These are phyloP conservation scores for Paraurostyla sp. DNA, from an alignment of 73 alveolate species.

Conservation along the genomic window DNA sequence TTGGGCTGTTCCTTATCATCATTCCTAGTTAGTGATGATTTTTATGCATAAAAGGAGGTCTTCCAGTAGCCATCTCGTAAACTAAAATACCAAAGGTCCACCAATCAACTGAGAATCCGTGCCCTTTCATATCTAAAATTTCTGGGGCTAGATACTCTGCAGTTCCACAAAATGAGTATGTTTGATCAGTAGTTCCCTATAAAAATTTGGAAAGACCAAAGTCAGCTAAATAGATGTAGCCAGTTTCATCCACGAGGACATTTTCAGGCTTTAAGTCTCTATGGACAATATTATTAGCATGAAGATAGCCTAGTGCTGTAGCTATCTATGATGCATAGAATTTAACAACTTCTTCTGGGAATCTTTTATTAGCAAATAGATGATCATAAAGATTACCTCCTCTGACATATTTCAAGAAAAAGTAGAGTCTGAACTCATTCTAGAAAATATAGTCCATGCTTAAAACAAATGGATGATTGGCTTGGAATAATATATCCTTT, in stretches of 20 bases:
- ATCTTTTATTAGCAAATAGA: conserved; percentile 52
- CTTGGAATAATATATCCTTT: conserved; percentile 76
- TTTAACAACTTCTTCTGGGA: conserved; percentile 49
- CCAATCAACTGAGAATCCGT: conserved; percentile 82
- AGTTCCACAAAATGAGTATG: conserved; percentile 85
- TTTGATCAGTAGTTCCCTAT: conserved; percentile 40
- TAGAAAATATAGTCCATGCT: conserved; percentile 79
- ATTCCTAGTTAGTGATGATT: conserved; percentile 70
- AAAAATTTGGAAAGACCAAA: conserved; percentile 82
- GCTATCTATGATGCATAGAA: conserved; percentile 72
- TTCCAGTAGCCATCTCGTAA: conserved; percentile 80
- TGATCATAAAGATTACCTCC: conserved; percentile 77
- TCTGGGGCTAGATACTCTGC: conserved; percentile 90
- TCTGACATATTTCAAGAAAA: conserved; percentile 67
- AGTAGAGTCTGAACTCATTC: conserved; percentile 68
- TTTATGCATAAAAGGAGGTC: conserved; percentile 83
- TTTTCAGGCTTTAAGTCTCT: conserved; percentile 90
- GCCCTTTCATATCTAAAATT: conserved; percentile 76
- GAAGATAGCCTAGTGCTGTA: conserved; percentile 72
- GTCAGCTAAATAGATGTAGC: conserved; percentile 86
- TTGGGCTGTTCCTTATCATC: conserved; percentile 66
- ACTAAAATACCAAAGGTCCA: conserved; percentile 84
- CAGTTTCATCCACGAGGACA: conserved; percentile 78
- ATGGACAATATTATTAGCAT: conserved; percentile 79
- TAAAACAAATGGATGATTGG: conserved; percentile 75